Evolutionary conservation across 2,329 filamentous ascomycete genomes (phyloP).

Genomic region (Cyphellophora attinorum): DNA sequence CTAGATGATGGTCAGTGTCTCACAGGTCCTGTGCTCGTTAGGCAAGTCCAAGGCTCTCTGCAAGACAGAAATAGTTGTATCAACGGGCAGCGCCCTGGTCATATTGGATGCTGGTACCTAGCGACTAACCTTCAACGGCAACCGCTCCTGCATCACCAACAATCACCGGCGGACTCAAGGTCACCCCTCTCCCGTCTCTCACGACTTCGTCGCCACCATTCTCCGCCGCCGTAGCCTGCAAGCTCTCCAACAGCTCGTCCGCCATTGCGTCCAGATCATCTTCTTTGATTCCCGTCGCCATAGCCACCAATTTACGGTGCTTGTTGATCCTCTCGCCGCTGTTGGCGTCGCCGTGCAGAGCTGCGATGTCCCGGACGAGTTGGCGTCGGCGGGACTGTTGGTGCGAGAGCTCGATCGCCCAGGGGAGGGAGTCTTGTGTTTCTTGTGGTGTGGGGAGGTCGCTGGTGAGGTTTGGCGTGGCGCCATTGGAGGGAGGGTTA

Average conservation of each 20-base stretch:
- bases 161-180: no score
- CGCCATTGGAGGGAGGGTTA: neutral
- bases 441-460: slow-evolving; percentile 21
- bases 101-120: no score
- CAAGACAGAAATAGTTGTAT: no score
- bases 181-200: neutral
- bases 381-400: slow-evolving; percentile 26
- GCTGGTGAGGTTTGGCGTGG: slow-evolving; percentile 1
- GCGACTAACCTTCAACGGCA: no score
- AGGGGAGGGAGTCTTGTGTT: slow-evolving; percentile 24
- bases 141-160: no score
- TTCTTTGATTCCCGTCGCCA: slow-evolving; percentile 37
- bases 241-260: slow-evolving; percentile 33
- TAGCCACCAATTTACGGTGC: slow-evolving; percentile 35
- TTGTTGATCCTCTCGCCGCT: slow-evolving; percentile 37
- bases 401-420: slow-evolving; percentile 29
- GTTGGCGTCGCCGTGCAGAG: slow-evolving; percentile 27
- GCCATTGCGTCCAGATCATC: slow-evolving; percentile 39
- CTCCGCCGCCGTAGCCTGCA: slow-evolving; percentile 21
- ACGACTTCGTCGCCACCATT: slow-evolving; percentile 1
- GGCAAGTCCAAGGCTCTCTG: no score
- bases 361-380: slow-evolving; percentile 16
- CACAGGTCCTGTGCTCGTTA: no score
- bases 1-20: no score
- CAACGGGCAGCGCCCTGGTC: no score